A percentile compares a stretch with the other conserved stretches of the same genome.
These are phyloP conservation scores for Voacanga thouarsii DNA, from an alignment of 257 asterid species.

Conservation along the genomic window DNA sequence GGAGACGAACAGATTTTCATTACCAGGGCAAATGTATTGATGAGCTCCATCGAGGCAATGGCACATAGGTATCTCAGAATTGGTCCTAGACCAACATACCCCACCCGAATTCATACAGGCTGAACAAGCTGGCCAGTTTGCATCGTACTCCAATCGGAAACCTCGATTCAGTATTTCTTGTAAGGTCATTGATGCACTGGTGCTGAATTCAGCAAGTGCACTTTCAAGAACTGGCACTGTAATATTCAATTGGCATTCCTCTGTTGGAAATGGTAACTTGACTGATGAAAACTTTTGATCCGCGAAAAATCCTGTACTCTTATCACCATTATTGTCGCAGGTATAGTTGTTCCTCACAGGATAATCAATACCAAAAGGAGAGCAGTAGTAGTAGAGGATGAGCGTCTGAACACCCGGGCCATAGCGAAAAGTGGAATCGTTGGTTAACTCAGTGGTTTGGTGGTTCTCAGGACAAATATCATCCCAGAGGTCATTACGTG, in stretches of 20 bases:
- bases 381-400: slow-evolving; percentile 13
- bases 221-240: slow-evolving; percentile 7
- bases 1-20: slow-evolving; percentile 13
- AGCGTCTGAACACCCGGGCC: neutral
- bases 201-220: neutral
- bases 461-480: slow-evolving; percentile 15
- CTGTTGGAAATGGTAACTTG: neutral
- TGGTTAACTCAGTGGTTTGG: neutral
- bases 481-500: neutral
- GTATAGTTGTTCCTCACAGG: neutral
- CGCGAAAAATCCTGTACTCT: neutral
- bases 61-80: neutral
- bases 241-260: neutral
- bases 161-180: slow-evolving; percentile 16
- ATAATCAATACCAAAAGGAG: neutral
- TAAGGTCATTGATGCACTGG: neutral
- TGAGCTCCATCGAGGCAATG: slow-evolving; percentile 16
- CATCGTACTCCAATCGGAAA: slow-evolving; percentile 7
- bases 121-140: neutral
- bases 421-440: neutral
- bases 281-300: slow-evolving; percentile 3
- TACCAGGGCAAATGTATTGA: neutral
- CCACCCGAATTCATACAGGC: slow-evolving; percentile 18
- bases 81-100: slow-evolving; percentile 18
- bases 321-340: neutral